Percentiles rank a stretch among this genome's conserved stretches.
Conservation (phyloP, 345 rosid genomes). For the Salix purpurea region DNA sequence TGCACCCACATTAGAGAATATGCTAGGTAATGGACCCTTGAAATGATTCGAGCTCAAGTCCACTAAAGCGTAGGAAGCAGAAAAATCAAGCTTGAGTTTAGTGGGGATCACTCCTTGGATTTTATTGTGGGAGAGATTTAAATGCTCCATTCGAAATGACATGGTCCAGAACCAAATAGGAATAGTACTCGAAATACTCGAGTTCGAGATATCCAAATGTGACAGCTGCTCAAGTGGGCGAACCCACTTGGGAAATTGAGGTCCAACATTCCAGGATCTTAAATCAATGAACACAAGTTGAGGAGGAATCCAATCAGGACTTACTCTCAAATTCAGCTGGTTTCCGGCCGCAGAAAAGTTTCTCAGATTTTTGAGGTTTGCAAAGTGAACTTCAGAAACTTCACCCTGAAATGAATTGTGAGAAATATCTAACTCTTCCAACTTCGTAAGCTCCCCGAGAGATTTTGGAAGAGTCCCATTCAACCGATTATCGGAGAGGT, state of each 20-base stretch:
- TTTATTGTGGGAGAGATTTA: conserved; percentile 8
- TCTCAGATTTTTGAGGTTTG: conserved; percentile 19
- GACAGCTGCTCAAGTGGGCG: neutral
- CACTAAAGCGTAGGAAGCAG: neutral
- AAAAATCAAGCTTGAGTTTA: neutral
- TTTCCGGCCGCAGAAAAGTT: neutral
- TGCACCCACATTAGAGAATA: neutral
- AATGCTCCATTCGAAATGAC: neutral
- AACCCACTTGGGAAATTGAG: conserved; percentile 1
- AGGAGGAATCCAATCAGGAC: neutral
- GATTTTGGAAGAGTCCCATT: conserved; percentile 17
- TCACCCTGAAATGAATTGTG: conserved; percentile 18
- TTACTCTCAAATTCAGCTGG: neutral
- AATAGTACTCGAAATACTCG: neutral
- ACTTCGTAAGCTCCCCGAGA: conserved; percentile 5
- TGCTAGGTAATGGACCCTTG: neutral
- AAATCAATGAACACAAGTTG: neutral
- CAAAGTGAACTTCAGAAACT: conserved; percentile 21
- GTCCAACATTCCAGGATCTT: neutral
- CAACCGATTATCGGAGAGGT: conserved; percentile 7
- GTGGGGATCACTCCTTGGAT: neutral
- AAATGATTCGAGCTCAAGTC: conserved; percentile 10
- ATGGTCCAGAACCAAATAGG: conserved; percentile 6
- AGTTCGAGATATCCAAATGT: conserved; percentile 1
- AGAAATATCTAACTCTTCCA: neutral